Percentiles rank a stretch among this genome's conserved stretches.
Evolutionary conservation across 176 grass and related monocot species (phyloP).

Genomic region (Elaeis guineensis): DNA sequence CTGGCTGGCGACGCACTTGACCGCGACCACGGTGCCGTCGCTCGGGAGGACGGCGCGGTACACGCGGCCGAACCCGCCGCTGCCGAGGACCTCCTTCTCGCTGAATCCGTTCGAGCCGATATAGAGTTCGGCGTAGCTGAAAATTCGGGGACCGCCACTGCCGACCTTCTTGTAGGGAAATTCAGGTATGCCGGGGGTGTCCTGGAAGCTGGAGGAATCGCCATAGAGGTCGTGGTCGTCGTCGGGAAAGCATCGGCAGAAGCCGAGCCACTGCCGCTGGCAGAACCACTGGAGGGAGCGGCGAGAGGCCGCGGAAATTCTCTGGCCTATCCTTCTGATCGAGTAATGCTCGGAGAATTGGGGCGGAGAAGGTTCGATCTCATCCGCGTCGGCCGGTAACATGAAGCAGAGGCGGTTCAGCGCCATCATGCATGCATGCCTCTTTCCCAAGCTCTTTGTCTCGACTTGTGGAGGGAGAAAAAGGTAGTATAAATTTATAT

Average conservation of each 20-base stretch:
- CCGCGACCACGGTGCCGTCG: constrained; percentile 64
- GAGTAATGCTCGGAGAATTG: too few relatives aligned
- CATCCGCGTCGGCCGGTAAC: too few relatives aligned
- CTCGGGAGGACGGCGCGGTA: constrained; percentile 74
- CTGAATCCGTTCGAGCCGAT: constrained; percentile 77
- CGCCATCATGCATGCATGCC: too few relatives aligned
- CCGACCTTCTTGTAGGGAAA: constrained; percentile 13
- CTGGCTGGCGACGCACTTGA: constrained; percentile 62
- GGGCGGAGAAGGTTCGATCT: too few relatives aligned
- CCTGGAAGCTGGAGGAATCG: constrained; percentile 21
- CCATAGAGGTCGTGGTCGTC: background rate
- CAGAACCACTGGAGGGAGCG: constrained; percentile 18
- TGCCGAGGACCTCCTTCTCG: constrained; percentile 58
- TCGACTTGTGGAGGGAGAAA: too few relatives aligned
- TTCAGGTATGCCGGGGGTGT: constrained; percentile 22
- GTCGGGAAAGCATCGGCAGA: constrained; percentile 16
- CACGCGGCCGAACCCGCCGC: constrained; percentile 65
- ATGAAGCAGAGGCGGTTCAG: too few relatives aligned
- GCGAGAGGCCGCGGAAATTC: background rate
- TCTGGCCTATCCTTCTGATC: too few relatives aligned
- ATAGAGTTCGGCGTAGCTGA: constrained; percentile 84
- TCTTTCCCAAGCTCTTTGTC: too few relatives aligned
- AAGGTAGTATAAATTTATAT: too few relatives aligned
- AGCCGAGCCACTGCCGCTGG: background rate
- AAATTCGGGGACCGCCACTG: constrained; percentile 48